Percentiles rank a stretch among this genome's conserved stretches.
Evolutionary conservation across 257 asterid genomes (phyloP).

Genomic region (Asclepias syriaca): DNA sequence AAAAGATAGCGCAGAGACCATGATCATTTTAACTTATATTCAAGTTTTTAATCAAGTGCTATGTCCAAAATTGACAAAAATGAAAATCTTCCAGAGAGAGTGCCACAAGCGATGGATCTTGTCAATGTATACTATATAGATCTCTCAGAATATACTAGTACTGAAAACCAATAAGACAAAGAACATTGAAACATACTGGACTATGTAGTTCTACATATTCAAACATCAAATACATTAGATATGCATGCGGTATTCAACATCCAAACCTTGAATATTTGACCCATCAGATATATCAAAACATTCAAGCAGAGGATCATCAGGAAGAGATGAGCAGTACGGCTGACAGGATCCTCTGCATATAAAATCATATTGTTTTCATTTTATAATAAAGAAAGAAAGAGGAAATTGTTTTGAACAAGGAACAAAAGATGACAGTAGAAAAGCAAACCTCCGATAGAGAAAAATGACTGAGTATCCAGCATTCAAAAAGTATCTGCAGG

Average conservation of each 20-base stretch:
- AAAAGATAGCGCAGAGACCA: not conserved
- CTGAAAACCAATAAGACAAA: not conserved
- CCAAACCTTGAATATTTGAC: slow-evolving; percentile 59
- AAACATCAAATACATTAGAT: not conserved
- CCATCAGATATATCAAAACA: slow-evolving; percentile 55
- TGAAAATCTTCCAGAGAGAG: too few relatives aligned
- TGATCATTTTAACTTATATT: too few relatives aligned
- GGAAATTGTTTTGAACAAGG: not conserved
- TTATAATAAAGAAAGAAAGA: not conserved
- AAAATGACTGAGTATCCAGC: slow-evolving; percentile 88
- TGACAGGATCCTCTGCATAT: slow-evolving; percentile 78
- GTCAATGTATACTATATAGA: not conserved
- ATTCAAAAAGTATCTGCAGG: slow-evolving; percentile 73
- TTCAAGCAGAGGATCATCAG: slow-evolving; percentile 86
- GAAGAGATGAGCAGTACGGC: slow-evolving; percentile 78
- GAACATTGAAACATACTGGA: not conserved
- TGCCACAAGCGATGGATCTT: not conserved
- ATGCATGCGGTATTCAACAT: slow-evolving; percentile 2
- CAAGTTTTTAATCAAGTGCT: too few relatives aligned
- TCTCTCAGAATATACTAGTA: not conserved
- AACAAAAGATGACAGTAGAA: not conserved
- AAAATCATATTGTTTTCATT: slow-evolving; percentile 7
- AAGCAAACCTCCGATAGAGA: slow-evolving; percentile 72
- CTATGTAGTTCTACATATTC: not conserved
- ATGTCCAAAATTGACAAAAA: too few relatives aligned